Base-by-base conservation (phyloP, 2,329 filamentous ascomycete species). In the Byssothecium circinans region DNA sequence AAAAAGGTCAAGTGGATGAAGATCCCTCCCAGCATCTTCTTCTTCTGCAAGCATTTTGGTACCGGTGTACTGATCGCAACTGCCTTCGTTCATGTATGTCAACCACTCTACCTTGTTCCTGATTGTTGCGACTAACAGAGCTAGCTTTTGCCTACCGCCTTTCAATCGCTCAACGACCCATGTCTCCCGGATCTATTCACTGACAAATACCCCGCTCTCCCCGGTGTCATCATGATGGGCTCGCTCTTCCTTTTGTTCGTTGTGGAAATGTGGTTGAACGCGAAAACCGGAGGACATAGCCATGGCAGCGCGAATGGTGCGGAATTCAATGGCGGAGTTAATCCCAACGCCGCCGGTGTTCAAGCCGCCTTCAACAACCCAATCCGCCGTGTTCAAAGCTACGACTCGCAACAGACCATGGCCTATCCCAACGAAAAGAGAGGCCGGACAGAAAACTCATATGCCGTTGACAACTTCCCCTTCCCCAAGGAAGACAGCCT, bases 41-140 rank as follows among this genome's bases (percentile, higher is more conserved):
- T 84, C 62, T 78, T 81, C 45, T 83, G 80, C 69, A 84, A 84
- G 57, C 81, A 84, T 58, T 72, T 72, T 43, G 69, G 89, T 62
- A 94, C 89, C 1, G 89, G 89, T 49, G 89, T 94, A 17, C 76
- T 94, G n/a, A 86, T 94, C 52, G 88, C 89, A 10, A 94, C 89
- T 1, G 88, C 89, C 45, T 94, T 94, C 62, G 88, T 92, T 20
- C 88, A 92, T 72, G 68, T 72, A 55, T 45, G 68, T 53, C 15
- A 18, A 22, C 18, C 7, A 25, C n/a, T 18, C 2, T 27, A 12
- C 4, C 18, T 2, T 20, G 14, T 7, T 4, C 15, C 18, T 27
- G 5, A 6, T 15, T 18, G 34, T 38, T 6, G 10, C 23, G 10
- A 18, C 53, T 62, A 17, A 63, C 29, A 4, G 30, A 12, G 5